Evolutionary conservation across 495 filamentous ascomycete species (phyloP), one percentile per base, ranked within the genome.

Genomic region (Aspergillus saccharolyticus): DNA sequence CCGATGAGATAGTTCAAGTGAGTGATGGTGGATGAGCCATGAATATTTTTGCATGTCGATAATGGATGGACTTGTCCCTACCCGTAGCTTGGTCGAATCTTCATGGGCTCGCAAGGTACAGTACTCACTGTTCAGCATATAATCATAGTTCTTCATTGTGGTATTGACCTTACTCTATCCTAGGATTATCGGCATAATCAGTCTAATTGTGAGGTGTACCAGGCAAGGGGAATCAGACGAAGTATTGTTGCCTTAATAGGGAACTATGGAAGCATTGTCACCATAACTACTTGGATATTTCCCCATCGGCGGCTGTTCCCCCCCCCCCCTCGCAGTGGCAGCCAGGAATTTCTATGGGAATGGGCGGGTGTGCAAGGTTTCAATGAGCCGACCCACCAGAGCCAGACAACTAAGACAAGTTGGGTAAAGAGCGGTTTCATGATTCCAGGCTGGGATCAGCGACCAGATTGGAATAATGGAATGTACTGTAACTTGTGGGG

Each of bases 391-490:
- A 44, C 43, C 59, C 54, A 57, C 54, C 20, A 48, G 44, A 57
- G 48, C 20, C 50, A n/a, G n/a, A n/a, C 39, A 25, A 21, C 52
- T 46, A n/a, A 49, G 46, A 52, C 14, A 18, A 20, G 55, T 49
- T 52, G 52, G 53, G 21, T 33, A 44, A 61, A 56, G 56, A 42
- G 28, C 52, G 44, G 62, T 65, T 61, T 61, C 62, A 65, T 50
- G 49, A 56, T 64, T 52, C 14, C 58, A 44, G 60, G 56, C 42
- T 42, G 54, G 59, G 33, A 47, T 46, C 56, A 44, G 24, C 59
- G 54, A 61, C 45, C 50, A 45, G 25, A 28, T n/a, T n/a, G n/a
- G n/a, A n/a, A n/a, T n/a, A n/a, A n/a, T 28, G 25, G 59, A 57
- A 54, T 45, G 51, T 46, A 57, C 49, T 48, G 49, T 28, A 42